Percentiles rank a stretch among this genome's conserved stretches.
These are phyloP conservation scores for Fraxinus velutina DNA, from an alignment of 305 asterid genomes.

Conservation along the genomic window DNA sequence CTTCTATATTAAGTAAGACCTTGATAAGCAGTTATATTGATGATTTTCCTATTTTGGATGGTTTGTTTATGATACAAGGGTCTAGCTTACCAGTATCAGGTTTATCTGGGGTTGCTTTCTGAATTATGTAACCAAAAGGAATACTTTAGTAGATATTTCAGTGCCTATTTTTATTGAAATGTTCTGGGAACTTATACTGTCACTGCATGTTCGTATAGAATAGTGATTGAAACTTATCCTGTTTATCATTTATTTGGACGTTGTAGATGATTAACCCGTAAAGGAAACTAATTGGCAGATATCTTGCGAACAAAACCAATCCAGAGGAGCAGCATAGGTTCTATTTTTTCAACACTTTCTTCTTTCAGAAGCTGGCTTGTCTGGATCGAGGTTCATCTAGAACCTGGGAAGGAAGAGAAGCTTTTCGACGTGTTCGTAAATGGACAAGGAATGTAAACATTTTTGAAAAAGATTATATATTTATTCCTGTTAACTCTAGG, in stretches of 20 bases:
- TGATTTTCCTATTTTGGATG: background rate
- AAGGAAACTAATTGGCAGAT: conserved; percentile 47
- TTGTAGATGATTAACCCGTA: background rate
- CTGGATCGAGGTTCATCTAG: conserved; percentile 42
- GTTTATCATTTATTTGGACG: background rate
- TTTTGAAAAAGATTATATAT: conserved; percentile 70
- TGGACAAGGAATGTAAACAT: conserved; percentile 82
- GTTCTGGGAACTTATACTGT: background rate
- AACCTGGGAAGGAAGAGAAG: conserved; percentile 47
- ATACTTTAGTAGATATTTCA: background rate
- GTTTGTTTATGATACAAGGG: background rate
- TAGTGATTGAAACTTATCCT: background rate
- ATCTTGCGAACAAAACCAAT: conserved; percentile 43
- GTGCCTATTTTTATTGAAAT: background rate
- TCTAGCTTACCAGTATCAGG: background rate
- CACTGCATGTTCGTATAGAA: background rate
- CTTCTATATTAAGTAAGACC: conserved; percentile 73
- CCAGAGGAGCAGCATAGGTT: conserved; percentile 56
- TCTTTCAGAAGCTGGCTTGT: conserved; percentile 76
- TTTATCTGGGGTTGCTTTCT: conserved; percentile 10
- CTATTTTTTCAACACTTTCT: conserved; percentile 87
- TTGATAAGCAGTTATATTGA: background rate
- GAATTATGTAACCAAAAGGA: background rate
- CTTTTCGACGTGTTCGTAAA: conserved; percentile 71
- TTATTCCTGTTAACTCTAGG: conserved; percentile 92